Conservation (phyloP, 2,329 filamentous ascomycete species). For the Chaetomium strumarium region DNA sequence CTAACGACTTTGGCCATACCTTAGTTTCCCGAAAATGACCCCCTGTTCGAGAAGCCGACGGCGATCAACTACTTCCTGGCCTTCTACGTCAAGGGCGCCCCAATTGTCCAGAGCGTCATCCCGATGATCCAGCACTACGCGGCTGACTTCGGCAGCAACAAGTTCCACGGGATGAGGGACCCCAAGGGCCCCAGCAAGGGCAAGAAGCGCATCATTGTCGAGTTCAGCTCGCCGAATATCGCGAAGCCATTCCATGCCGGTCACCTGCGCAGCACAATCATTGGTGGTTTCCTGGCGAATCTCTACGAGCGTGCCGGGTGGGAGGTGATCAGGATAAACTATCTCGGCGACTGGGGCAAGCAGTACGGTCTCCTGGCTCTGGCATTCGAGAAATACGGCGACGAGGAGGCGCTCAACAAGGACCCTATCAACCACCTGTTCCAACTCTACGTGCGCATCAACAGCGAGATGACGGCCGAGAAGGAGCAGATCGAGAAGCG, state of each 20-base stretch:
- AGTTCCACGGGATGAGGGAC: constrained; percentile 54
- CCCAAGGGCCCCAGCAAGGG: constrained; percentile 53
- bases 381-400: constrained; percentile 69
- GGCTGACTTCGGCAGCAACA: constrained; percentile 59
- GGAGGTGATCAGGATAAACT: constrained; percentile 70
- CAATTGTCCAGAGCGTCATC: constrained; percentile 60
- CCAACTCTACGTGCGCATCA: constrained; percentile 76
- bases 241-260: constrained; percentile 80
- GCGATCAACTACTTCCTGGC: constrained; percentile 64
- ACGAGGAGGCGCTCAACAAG: constrained; percentile 61
- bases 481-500: constrained; percentile 58
- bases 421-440: constrained; percentile 80
- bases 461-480: constrained; percentile 59
- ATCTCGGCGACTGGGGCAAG: constrained; percentile 77
- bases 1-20: not conserved
- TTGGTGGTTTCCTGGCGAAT: constrained; percentile 70
- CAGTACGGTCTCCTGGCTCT: constrained; percentile 68
- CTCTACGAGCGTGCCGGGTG: constrained; percentile 65
- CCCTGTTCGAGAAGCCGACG: constrained; percentile 64
- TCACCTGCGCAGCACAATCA: constrained; percentile 72
- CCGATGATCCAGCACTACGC: constrained; percentile 62
- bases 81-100: constrained; percentile 72
- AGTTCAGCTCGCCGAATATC: constrained; percentile 83
- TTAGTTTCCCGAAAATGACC: constrained; percentile 63
- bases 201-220: constrained; percentile 64